Conservation (phyloP, 1,284 basidiomycete genomes). For the Leccinum solheimii region DNA sequence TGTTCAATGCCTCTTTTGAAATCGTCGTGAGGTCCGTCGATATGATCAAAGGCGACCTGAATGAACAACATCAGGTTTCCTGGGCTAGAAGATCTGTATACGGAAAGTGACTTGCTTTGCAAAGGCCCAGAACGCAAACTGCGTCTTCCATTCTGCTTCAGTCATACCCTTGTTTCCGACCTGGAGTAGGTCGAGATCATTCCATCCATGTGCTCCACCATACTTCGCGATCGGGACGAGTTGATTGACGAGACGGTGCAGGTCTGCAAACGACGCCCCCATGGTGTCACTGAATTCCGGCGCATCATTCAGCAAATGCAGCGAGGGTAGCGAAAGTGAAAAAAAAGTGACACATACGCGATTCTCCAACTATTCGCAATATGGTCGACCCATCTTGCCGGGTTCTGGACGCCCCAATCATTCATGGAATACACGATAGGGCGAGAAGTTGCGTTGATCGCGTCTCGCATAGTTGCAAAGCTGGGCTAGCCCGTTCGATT, state of each 20-base stretch:
- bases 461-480: slow-evolving; percentile 10
- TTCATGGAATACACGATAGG: slow-evolving; percentile 55
- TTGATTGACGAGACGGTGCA: slow-evolving; percentile 52
- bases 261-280: slow-evolving; percentile 46
- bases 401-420: slow-evolving; percentile 53
- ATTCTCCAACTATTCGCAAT: slow-evolving; percentile 53
- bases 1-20: no score
- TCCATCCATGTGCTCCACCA: slow-evolving; percentile 46
- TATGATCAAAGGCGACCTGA: background rate
- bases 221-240: slow-evolving; percentile 49
- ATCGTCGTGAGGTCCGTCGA: no score
- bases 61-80: background rate
- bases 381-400: slow-evolving; percentile 46
- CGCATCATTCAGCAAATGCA: background rate
- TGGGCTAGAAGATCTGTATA: background rate
- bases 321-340: background rate
- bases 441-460: slow-evolving; percentile 39
- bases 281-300: slow-evolving; percentile 43
- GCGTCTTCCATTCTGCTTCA: slow-evolving; percentile 44
- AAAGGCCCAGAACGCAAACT: slow-evolving; percentile 48
- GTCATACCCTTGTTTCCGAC: slow-evolving; percentile 48
- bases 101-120: slow-evolving; percentile 6
- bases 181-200: slow-evolving; percentile 50
- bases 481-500: background rate
- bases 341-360: slow-evolving; percentile 24